These are phyloP conservation scores for Hura crepitans DNA, from an alignment of 441 rosid species.

Conservation along the genomic window DNA sequence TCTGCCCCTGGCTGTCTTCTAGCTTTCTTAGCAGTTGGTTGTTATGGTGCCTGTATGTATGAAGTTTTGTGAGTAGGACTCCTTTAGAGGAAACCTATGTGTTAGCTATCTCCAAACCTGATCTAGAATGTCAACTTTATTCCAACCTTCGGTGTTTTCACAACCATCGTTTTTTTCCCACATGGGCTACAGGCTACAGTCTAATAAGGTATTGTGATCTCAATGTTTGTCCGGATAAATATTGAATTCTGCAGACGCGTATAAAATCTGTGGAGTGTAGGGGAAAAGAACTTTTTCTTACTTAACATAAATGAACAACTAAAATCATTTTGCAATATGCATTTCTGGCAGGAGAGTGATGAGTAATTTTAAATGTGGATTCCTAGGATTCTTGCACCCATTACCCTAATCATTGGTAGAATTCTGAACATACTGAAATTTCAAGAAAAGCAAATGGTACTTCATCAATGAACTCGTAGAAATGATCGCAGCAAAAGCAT, in stretches of 20 bases:
- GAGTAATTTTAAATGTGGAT: too few species aligned
- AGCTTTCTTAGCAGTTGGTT: not conserved
- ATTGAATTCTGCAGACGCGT: not conserved
- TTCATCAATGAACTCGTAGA: not conserved
- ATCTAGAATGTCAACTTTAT: not conserved
- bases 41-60: not conserved
- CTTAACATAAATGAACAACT: not conserved
- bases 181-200: not conserved
- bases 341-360: not conserved
- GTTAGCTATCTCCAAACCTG: not conserved
- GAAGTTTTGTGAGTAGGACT: not conserved
- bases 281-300: not conserved
- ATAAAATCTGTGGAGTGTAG: not conserved
- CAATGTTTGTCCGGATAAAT: not conserved
- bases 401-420: not conserved
- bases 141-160: not conserved
- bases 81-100: not conserved
- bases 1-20: not conserved
- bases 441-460: not conserved
- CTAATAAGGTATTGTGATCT: not conserved
- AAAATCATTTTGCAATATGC: not conserved
- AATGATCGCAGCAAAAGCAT: not conserved
- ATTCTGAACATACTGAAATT: too few species aligned
- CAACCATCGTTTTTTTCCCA: not conserved
- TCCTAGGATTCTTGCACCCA: too few species aligned